Percentiles rank a stretch among this genome's conserved stretches.
These are phyloP conservation scores for Mycotypha africana DNA, from an alignment of 371 early-diverging fungal species.

Conservation along the genomic window DNA sequence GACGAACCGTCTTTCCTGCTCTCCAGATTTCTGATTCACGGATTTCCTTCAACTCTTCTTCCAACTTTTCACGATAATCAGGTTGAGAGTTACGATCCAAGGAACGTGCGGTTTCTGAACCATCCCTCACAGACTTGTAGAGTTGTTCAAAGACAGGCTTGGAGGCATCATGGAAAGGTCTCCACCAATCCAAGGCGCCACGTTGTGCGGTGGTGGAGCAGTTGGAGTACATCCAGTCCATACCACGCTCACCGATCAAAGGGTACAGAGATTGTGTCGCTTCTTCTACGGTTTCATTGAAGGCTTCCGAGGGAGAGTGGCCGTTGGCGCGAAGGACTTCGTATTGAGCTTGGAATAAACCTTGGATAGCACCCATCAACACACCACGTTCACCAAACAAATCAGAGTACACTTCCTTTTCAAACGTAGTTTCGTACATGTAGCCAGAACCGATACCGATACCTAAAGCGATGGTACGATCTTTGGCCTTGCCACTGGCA, in stretches of 20 bases:
- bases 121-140: conserved; percentile 85
- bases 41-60: conserved; percentile 86
- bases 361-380: conserved; percentile 97
- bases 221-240: conserved; percentile 97
- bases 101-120: conserved; percentile 86
- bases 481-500: conserved; percentile 87
- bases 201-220: conserved; percentile 95
- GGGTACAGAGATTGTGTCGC: conserved; percentile 97
- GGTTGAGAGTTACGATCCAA: conserved; percentile 85
- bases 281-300: conserved; percentile 99
- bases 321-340: conserved; percentile 92
- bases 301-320: conserved; percentile 96
- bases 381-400: conserved; percentile 97
- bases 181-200: conserved; percentile 97
- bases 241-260: conserved; percentile 93
- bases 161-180: conserved; percentile 87
- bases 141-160: conserved; percentile 93
- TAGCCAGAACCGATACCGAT: conserved; percentile 96
- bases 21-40: conserved; percentile 59
- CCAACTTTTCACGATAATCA: conserved; percentile 90
- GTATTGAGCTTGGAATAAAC: conserved; percentile 95
- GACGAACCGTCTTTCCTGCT: conserved; percentile 88
- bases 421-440: conserved; percentile 94
- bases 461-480: conserved; percentile 90
- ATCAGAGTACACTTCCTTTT: conserved; percentile 97